These are phyloP conservation scores for Beauveria asiatica DNA, from an alignment of 2,329 filamentous ascomycete species.

Conservation along the genomic window DNA sequence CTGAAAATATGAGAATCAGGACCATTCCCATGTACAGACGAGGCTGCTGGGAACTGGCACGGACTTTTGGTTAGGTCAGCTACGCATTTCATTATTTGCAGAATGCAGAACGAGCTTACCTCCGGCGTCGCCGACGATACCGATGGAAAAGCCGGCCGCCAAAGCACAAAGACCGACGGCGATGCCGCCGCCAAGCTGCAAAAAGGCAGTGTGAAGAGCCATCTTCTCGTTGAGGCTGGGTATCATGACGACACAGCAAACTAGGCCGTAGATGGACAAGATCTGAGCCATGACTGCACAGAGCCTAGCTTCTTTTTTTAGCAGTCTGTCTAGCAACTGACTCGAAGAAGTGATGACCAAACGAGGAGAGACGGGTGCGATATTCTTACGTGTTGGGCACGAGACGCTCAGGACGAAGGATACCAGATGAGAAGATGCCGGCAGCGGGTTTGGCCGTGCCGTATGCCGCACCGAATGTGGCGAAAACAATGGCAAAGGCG, in stretches of 20 bases:
- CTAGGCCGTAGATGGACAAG: constrained; percentile 38
- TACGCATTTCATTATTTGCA: not conserved
- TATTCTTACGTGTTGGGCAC: constrained; percentile 32
- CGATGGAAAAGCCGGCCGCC: constrained; percentile 37
- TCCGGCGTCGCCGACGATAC: constrained; percentile 38
- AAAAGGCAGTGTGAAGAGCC: constrained; percentile 33
- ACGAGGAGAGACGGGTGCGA: not conserved
- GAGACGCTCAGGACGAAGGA: constrained; percentile 35
- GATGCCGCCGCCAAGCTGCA: constrained; percentile 36
- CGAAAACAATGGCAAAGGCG: constrained; percentile 40
- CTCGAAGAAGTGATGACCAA: not conserved
- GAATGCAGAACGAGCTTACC: constrained; percentile 21
- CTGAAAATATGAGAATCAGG: constrained; percentile 39
- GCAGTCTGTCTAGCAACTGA: not conserved
- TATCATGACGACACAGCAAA: constrained; percentile 36
- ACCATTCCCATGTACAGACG: constrained; percentile 39
- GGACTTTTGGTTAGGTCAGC: constrained; percentile 21
- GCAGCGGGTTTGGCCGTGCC: constrained; percentile 34
- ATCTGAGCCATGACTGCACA: constrained; percentile 41
- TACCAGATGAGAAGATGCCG: constrained; percentile 35
- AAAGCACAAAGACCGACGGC: constrained; percentile 36
- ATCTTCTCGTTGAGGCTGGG: constrained; percentile 31
- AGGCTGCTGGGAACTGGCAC: constrained; percentile 38
- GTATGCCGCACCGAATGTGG: constrained; percentile 39
- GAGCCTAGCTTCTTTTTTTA: constrained; percentile 17